Percentiles rank a stretch among this genome's conserved stretches.
phyloP scores from a whole-genome alignment of 192 early-diverging fungal genomes.

The Linnemannia schmuckeri region DNA sequence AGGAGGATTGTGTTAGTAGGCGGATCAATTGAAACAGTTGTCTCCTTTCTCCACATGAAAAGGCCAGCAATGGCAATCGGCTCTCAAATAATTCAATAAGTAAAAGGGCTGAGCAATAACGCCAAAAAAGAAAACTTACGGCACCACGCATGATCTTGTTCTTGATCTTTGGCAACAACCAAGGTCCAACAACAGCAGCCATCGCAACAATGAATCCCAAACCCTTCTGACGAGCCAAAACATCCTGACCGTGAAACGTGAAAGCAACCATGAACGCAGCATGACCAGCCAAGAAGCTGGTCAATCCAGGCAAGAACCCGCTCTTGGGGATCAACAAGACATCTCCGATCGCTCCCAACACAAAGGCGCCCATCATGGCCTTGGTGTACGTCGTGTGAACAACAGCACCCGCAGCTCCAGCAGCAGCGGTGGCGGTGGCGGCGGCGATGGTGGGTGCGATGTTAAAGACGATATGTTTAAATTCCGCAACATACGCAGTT shows the following conservation, averaged over 20 bases:
- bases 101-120: neutral
- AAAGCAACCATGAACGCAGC: slow-evolving; percentile 53
- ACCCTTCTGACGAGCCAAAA: slow-evolving; percentile 12
- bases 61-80: neutral
- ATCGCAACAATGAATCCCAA: slow-evolving; percentile 30
- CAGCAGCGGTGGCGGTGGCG: neutral
- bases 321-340: slow-evolving; percentile 36
- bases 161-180: slow-evolving; percentile 55
- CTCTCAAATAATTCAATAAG: neutral
- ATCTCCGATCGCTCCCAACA: slow-evolving; percentile 39
- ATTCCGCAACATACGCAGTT: neutral
- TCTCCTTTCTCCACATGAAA: neutral
- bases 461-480: slow-evolving; percentile 26
- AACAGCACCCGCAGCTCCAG: neutral
- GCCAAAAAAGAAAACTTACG: slow-evolving; percentile 20
- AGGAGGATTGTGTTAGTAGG: neutral
- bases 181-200: slow-evolving; percentile 37
- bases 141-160: slow-evolving; percentile 51
- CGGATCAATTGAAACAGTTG: neutral
- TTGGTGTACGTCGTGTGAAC: slow-evolving; percentile 37
- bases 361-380: slow-evolving; percentile 47
- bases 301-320: slow-evolving; percentile 48
- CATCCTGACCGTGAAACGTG: slow-evolving; percentile 51
- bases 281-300: slow-evolving; percentile 42
- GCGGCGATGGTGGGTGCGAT: slow-evolving; percentile 23